phyloP scores from a whole-genome alignment of 306 rosid genomes.

The Abrus precatorius region DNA sequence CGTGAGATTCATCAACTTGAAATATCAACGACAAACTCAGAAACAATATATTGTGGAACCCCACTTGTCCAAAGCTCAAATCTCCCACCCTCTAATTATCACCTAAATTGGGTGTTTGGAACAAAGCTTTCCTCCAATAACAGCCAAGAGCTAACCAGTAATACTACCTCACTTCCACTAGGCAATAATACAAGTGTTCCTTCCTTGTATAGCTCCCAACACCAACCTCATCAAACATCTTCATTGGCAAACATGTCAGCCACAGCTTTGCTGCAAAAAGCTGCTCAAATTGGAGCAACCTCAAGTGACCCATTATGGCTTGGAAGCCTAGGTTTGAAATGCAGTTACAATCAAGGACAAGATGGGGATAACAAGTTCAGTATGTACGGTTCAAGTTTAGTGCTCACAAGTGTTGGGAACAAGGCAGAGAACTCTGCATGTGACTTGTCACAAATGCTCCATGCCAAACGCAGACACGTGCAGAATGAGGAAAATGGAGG shows the following conservation, averaged over 20 bases:
- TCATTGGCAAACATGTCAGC: constrained; percentile 81
- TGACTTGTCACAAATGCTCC: constrained; percentile 62
- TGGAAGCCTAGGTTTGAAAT: constrained; percentile 70
- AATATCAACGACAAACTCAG: constrained; percentile 42
- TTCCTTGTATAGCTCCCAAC: constrained; percentile 73
- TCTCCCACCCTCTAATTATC: constrained; percentile 56
- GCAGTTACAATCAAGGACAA: constrained; percentile 49
- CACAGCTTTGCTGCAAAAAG: constrained; percentile 88
- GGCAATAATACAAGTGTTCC: constrained; percentile 61
- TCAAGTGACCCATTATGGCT: constrained; percentile 69
- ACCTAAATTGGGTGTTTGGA: constrained; percentile 75
- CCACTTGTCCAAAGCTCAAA: constrained; percentile 55
- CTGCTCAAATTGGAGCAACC: constrained; percentile 81
- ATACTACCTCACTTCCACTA: constrained; percentile 53
- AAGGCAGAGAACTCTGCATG: constrained; percentile 57
- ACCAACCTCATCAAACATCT: constrained; percentile 53
- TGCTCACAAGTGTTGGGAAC: constrained; percentile 48
- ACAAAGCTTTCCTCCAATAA: constrained; percentile 54
- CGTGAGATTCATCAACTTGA: constrained; percentile 64
- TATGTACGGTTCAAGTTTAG: constrained; percentile 56
- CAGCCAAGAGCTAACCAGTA: constrained; percentile 53
- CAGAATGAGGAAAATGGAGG: constrained; percentile 61
- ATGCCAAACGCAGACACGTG: constrained; percentile 71
- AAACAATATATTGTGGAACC: constrained; percentile 51
- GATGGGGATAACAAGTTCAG: constrained; percentile 61